phyloP scores from a whole-genome alignment of 2,329 filamentous ascomycete genomes.

The Calonectria pteridis region DNA sequence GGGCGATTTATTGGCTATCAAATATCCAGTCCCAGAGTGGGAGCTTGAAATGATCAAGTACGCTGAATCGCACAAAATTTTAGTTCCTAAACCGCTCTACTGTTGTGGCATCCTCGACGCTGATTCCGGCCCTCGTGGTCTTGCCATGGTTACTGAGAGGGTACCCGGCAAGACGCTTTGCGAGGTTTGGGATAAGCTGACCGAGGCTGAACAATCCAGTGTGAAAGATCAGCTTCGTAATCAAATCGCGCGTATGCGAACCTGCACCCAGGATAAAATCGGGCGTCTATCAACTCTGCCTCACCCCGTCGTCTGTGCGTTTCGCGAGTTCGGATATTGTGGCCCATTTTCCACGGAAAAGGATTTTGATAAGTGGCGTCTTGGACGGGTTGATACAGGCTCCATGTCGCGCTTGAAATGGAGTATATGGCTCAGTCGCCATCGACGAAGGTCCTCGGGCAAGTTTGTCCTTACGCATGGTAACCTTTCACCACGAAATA shows the following conservation, averaged over 20 bases:
- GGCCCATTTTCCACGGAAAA: neutral
- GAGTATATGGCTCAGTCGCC: neutral
- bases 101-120: neutral
- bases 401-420: neutral
- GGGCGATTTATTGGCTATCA: neutral
- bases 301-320: neutral
- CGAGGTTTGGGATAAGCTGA: neutral
- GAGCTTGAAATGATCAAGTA: conserved; percentile 5
- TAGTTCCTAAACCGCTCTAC: neutral
- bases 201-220: neutral
- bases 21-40: neutral
- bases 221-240: neutral
- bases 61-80: neutral
- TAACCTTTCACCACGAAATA: neutral
- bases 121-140: neutral
- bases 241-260: neutral
- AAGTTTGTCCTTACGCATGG: neutral
- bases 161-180: neutral
- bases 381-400: too few species aligned
- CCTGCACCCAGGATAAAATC: neutral
- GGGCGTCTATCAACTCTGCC: neutral
- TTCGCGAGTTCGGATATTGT: neutral
- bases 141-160: neutral
- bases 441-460: neutral
- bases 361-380: neutral